Evolutionary conservation across 345 rosid species (phyloP).

Genomic region (Stellera chamaejasme): DNA sequence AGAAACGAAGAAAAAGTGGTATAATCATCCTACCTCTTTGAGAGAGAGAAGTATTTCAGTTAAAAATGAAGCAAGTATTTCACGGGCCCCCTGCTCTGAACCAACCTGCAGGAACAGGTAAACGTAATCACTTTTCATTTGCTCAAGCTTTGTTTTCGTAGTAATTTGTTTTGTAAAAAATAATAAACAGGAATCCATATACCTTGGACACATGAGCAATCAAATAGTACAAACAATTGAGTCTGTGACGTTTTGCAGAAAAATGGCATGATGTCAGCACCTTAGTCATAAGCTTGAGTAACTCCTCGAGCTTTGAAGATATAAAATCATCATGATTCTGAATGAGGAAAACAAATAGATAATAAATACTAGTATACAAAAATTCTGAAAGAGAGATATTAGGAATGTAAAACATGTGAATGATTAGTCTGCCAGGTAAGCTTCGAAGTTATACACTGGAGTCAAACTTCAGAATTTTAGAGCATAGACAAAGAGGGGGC

Average conservation of each 20-base stretch:
- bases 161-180: background rate
- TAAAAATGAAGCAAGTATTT: constrained; percentile 58
- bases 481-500: background rate
- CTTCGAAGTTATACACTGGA: too few relatives aligned
- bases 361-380: too few relatives aligned
- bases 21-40: constrained; percentile 62
- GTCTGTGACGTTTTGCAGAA: constrained; percentile 87
- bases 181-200: constrained; percentile 10
- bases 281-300: constrained; percentile 65
- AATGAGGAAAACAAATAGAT: background rate
- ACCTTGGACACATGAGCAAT: constrained; percentile 61
- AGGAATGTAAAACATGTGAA: too few relatives aligned
- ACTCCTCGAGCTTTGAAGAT: constrained; percentile 52
- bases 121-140: background rate
- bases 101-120: constrained; percentile 36
- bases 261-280: constrained; percentile 67
- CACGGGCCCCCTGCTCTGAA: constrained; percentile 44
- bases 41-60: constrained; percentile 84
- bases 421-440: too few relatives aligned
- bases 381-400: background rate
- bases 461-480: background rate
- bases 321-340: constrained; percentile 56
- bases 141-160: constrained; percentile 1
- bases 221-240: constrained; percentile 78
- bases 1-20: too few relatives aligned